Evolutionary conservation across 2,329 filamentous ascomycete species (phyloP).

Genomic region (Talaromyces sp.): DNA sequence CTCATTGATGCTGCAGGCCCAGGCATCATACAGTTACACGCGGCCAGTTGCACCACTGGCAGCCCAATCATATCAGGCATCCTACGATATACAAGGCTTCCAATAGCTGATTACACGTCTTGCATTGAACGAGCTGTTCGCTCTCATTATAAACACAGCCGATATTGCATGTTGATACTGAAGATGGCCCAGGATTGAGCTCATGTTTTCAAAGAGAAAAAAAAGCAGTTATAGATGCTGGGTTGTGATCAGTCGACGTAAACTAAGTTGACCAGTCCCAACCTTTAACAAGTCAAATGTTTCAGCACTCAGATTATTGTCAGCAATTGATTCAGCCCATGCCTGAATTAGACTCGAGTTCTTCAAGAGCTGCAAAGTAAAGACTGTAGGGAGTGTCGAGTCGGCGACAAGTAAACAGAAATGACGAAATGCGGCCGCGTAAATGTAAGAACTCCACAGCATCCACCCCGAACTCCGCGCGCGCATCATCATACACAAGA

Average conservation of each 20-base stretch:
- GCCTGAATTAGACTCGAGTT: too few species aligned
- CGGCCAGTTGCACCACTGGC: background rate
- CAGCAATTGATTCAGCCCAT: background rate
- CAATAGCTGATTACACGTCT: background rate
- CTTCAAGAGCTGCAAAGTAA: too few species aligned
- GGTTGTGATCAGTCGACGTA: background rate
- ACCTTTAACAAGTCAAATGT: background rate
- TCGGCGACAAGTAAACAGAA: background rate
- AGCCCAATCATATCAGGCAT: background rate
- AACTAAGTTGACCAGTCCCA: background rate
- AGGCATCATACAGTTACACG: background rate
- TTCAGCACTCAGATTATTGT: background rate
- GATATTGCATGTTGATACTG: background rate
- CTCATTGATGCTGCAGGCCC: background rate
- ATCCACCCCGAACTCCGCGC: background rate
- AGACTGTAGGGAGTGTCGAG: background rate
- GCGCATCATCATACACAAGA: background rate
- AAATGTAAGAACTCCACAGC: background rate
- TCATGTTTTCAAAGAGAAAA: background rate
- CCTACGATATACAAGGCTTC: background rate
- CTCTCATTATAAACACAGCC: background rate
- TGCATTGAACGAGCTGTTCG: background rate
- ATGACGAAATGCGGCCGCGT: background rate
- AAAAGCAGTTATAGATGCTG: background rate
- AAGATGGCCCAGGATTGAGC: background rate